Percentiles rank a stretch among this genome's conserved stretches.
phyloP scores from a whole-genome alignment of 805 yeast species.

The Ogataea saltuana region DNA sequence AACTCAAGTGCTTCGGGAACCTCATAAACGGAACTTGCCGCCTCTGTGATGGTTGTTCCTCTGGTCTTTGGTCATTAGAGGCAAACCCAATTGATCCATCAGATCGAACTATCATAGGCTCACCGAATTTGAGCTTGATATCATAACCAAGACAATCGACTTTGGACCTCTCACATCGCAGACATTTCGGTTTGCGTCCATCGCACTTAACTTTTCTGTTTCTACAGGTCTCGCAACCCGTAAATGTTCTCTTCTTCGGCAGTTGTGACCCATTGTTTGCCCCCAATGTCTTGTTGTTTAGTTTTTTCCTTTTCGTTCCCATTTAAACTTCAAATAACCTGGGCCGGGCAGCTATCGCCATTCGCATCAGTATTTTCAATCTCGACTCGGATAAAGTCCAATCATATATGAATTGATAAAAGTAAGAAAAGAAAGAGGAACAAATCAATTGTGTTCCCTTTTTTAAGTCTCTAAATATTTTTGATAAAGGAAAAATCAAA shows the following conservation, averaged over 20 bases:
- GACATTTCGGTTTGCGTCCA: constrained; percentile 45
- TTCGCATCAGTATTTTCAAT: too few species aligned
- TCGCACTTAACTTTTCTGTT: constrained; percentile 56
- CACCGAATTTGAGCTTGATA: constrained; percentile 49
- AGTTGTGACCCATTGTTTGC: constrained; percentile 3
- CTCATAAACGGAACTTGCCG: constrained; percentile 45
- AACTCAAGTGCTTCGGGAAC: constrained; percentile 39
- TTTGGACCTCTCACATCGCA: constrained; percentile 47
- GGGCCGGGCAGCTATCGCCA: too few species aligned
- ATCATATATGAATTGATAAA: too few species aligned
- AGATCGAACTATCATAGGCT: constrained; percentile 37
- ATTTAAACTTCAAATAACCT: too few species aligned
- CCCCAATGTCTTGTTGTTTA: not conserved
- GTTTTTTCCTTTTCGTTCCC: constrained; percentile 3
- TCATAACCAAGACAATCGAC: constrained; percentile 51
- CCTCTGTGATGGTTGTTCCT: constrained; percentile 38
- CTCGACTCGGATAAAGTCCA: too few species aligned
- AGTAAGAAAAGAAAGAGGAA: too few species aligned
- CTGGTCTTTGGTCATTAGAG: constrained; percentile 8
- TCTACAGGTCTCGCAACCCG: constrained; percentile 61
- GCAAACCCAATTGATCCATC: constrained; percentile 25
- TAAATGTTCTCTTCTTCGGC: constrained; percentile 36
- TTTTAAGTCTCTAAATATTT: too few species aligned
- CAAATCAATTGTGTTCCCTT: too few species aligned
- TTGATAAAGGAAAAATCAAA: not conserved